Evolutionary conservation across 345 rosid species (phyloP).

Genomic region (Aethionema arabicum): DNA sequence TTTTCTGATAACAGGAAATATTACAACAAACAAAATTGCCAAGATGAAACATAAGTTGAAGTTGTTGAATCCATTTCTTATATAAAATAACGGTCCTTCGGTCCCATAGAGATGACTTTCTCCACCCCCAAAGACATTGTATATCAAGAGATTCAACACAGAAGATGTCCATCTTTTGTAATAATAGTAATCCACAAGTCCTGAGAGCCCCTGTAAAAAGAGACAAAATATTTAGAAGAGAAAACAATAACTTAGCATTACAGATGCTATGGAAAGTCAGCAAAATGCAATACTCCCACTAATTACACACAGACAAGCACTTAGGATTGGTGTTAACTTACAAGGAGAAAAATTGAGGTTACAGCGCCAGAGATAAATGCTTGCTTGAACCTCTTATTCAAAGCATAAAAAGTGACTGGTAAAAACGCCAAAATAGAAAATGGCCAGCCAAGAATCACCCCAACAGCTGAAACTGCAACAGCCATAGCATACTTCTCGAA

Average conservation of each 20-base stretch:
- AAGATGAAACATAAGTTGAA: slow-evolving; percentile 87
- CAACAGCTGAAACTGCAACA: slow-evolving; percentile 70
- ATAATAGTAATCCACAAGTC: slow-evolving; percentile 62
- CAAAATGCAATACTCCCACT: neutral
- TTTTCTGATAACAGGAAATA: slow-evolving; percentile 68
- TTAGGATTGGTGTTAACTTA: slow-evolving; percentile 43
- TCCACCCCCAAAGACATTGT: slow-evolving; percentile 95
- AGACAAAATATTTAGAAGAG: slow-evolving; percentile 13
- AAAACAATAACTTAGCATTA: slow-evolving; percentile 3
- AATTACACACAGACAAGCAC: slow-evolving; percentile 13
- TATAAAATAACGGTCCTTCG: slow-evolving; percentile 71
- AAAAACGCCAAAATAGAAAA: slow-evolving; percentile 92
- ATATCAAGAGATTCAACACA: slow-evolving; percentile 75
- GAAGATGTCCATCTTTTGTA: slow-evolving; percentile 89
- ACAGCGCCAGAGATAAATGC: slow-evolving; percentile 67
- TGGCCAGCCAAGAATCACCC: slow-evolving; percentile 98
- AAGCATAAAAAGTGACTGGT: slow-evolving; percentile 65
- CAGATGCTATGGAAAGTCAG: slow-evolving; percentile 10
- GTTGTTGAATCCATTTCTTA: slow-evolving; percentile 92
- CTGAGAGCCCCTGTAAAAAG: slow-evolving; percentile 65
- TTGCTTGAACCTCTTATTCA: slow-evolving; percentile 64
- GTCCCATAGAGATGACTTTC: slow-evolving; percentile 96
- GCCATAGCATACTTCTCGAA: slow-evolving; percentile 71
- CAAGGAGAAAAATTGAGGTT: slow-evolving; percentile 59
- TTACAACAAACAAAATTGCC: slow-evolving; percentile 67